Evolutionary conservation across 164 flowering plant species (phyloP), one percentile per base, ranked within the genome.

Genomic region (Warburgia ugandensis): DNA sequence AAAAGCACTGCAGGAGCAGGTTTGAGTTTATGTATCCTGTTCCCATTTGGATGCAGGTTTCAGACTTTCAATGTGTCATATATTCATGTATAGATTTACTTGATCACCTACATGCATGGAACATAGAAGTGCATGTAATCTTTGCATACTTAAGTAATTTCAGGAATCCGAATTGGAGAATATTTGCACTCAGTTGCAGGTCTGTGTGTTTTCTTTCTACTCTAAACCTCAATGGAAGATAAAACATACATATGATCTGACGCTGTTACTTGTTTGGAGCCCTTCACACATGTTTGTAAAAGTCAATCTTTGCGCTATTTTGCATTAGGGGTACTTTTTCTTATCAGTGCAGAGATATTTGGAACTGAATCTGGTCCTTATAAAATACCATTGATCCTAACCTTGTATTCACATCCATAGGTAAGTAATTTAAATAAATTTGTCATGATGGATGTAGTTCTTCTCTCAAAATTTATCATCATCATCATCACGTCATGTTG

Each of bases 121-220:
- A 23, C 39, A 42, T 53, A 19, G 12, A 38, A 22, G 37, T 31
- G 28, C 30, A 22, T 59, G 54, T 5, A 53, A 30, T 61, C 39
- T 54, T 32, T 42, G 7, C 21, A 14, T 46, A 45, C 52, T 68
- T 42, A 63, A 10, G 31, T 13, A 35, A 26, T 44, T 58, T 61
- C 74, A 92, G 95, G 96, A 85, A 68, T 88, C 99, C 12, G 88
- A 83, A 67, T 60, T 92, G 68, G 96, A 92, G 77, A 82, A 74
- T 63, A 63, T 92, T 50, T 88, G 91, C 40, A 88, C 95, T 16
- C 99, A 88, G 67, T 77, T 85, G 68, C 96, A 87, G 99, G 99
- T 92, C 38, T 40, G 55, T 55, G 12, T 42, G 11, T 38, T 11
- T 14, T 25, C 13, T 25, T 13, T 21, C 37, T 19, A 16, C 4